Evolutionary conservation across 495 filamentous ascomycete species (phyloP).

Genomic region (Tetracladium marchalianum): DNA sequence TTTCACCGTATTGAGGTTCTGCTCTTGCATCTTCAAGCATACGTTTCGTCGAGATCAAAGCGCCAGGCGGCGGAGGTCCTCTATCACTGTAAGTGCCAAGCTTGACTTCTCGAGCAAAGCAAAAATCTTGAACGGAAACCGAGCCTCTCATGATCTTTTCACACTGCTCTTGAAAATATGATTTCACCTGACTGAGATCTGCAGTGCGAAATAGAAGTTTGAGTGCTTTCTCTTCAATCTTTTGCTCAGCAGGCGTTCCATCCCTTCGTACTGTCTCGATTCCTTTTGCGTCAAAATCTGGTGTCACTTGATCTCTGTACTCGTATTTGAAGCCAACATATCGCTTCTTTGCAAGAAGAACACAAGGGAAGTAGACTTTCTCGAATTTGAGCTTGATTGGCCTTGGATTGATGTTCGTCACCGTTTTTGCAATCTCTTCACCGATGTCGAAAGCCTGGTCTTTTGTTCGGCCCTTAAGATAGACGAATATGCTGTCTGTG

Average conservation of each 20-base stretch:
- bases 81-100: conserved; percentile 82
- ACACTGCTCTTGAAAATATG: conserved; percentile 85
- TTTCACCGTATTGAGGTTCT: conserved; percentile 92
- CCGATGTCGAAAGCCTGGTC: conserved; percentile 89
- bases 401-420: conserved; percentile 84
- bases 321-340: conserved; percentile 99
- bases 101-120: conserved; percentile 85
- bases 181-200: conserved; percentile 83
- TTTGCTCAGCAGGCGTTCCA: conserved; percentile 91
- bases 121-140: conserved; percentile 91
- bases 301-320: conserved; percentile 59
- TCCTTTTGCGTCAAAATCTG: conserved; percentile 95
- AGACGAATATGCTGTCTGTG: conserved; percentile 92
- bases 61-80: conserved; percentile 73
- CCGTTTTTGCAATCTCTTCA: conserved; percentile 78
- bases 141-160: conserved; percentile 83
- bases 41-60: conserved; percentile 69
- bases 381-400: conserved; percentile 97
- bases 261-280: conserved; percentile 95
- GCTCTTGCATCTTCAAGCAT: conserved; percentile 79
- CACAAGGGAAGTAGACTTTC: conserved; percentile 93
- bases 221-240: conserved; percentile 91
- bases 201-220: conserved; percentile 76
- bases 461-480: conserved; percentile 75
- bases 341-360: conserved; percentile 91